Evolutionary conservation across 2,329 filamentous ascomycete species (phyloP), one percentile per base, ranked within the genome.

Genomic region (Beauveria australis): DNA sequence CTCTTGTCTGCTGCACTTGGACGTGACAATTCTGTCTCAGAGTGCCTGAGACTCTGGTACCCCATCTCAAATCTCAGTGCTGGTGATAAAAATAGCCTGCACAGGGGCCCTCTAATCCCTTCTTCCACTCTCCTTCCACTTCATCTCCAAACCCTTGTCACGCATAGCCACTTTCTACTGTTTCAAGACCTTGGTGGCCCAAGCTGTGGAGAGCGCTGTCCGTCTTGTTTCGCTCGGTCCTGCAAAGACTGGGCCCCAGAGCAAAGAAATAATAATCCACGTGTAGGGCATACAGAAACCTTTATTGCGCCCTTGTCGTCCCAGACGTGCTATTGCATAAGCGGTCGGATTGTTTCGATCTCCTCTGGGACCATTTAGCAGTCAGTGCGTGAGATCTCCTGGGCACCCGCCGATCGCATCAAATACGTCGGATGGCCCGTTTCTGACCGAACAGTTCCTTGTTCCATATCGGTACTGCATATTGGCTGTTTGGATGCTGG

Each of bases 341-440:
- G 53, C 60, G 53, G 60, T 52, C 53, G 53, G 60, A 52, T 57
- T 57, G 53, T 61, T 61, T 61, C 60, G 60, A 61, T 61, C 60
- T 61, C 60, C 41, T 61, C 30, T 28, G 44, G 46, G 53, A 43
- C 60, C 53, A 51, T 44, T 49, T 47, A 48, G 53, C 46, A 61
- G 60, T 57, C 60, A 61, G 60, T 61, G 53, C 60, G 53, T 53
- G 51, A 56, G 52, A 55, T 61, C 59, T 61, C 47, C 59, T 61
- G 37, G 60, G 30, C 51, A 48, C 51, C 40, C 59, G 60, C 57
- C 53, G 60, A 61, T 61, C 60, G 41, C 48, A 51, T 56, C 60
- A 61, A 57, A 57, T 61, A 60, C 58, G 58, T 60, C 58, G 57
- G 57, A 59, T 59, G 49, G 49, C 57, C 57, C 57, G 41, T 59